Conservation (phyloP, 495 filamentous ascomycete species). For the Talaromyces stipitatus region DNA sequence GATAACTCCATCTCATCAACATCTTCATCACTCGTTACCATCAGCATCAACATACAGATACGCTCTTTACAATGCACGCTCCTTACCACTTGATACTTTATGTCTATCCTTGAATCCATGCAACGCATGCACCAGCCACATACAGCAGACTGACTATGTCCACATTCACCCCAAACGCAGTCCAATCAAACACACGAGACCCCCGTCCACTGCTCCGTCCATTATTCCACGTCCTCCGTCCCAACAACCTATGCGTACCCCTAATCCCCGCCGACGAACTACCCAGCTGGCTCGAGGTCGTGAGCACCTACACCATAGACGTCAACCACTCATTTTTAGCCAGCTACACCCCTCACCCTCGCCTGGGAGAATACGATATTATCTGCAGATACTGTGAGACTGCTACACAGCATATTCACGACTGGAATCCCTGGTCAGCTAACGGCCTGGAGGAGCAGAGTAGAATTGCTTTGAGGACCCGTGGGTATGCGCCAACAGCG, state of each 20-base stretch:
- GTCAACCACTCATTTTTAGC: too few relatives aligned
- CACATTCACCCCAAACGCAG: background rate
- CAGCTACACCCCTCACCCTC: constrained; percentile 19
- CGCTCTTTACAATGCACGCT: background rate
- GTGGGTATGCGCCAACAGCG: background rate
- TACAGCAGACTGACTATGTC: background rate
- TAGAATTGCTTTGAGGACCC: background rate
- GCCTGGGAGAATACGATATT: constrained; percentile 31
- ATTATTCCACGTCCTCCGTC: constrained; percentile 28
- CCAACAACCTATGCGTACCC: constrained; percentile 17
- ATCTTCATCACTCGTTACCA: background rate
- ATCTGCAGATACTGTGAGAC: constrained; percentile 27
- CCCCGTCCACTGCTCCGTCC: constrained; percentile 8
- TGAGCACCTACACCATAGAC: background rate
- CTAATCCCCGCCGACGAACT: constrained; percentile 32
- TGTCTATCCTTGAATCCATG: background rate
- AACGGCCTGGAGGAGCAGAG: background rate
- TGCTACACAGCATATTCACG: constrained; percentile 20
- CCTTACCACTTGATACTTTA: background rate
- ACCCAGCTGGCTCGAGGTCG: constrained; percentile 27
- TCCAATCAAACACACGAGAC: background rate
- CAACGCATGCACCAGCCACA: background rate
- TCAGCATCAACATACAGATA: background rate
- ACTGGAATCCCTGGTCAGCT: background rate
- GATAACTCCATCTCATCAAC: background rate